Percentiles rank a stretch among this genome's conserved stretches.
These are phyloP conservation scores for Erigeron philadelphicus DNA, from an alignment of 140 eudicot genomes.

Conservation along the genomic window DNA sequence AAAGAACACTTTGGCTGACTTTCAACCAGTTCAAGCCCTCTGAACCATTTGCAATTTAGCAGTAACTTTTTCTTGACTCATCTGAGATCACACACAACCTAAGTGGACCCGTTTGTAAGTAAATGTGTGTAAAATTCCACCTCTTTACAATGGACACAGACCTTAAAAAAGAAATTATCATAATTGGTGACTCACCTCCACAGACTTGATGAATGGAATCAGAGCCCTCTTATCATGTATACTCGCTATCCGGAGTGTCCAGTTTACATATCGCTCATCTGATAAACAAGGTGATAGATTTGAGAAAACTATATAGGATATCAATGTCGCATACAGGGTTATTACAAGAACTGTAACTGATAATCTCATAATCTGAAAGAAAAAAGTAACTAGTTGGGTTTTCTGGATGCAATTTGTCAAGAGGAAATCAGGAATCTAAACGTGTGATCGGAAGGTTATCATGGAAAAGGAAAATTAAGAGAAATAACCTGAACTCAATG, in stretches of 20 bases:
- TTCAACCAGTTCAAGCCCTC: not conserved
- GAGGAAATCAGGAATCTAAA: not conserved
- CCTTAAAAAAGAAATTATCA: not conserved
- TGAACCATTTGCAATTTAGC: not conserved
- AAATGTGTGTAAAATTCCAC: not conserved
- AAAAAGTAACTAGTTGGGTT: not conserved
- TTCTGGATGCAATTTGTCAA: not conserved
- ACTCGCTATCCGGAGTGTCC: conserved; percentile 74
- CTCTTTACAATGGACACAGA: not conserved
- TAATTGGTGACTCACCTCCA: conserved; percentile 48
- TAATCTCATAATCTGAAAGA: not conserved
- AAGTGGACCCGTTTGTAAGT: not conserved
- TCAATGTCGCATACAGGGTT: not conserved
- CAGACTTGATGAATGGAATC: conserved; percentile 65
- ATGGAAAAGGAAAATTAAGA: conserved; percentile 3
- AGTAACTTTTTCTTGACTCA: not conserved
- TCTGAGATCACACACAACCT: not conserved
- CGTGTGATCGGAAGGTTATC: not conserved
- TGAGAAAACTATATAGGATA: not conserved
- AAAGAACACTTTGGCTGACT: not conserved
- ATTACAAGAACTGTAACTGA: not conserved
- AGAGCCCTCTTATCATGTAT: conserved; percentile 67
- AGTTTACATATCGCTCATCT: conserved; percentile 71
- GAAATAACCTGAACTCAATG: conserved; percentile 63
- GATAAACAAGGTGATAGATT: conserved; percentile 11